Conservation (phyloP, 306 rosid species). For the Fragaria vesca region DNA sequence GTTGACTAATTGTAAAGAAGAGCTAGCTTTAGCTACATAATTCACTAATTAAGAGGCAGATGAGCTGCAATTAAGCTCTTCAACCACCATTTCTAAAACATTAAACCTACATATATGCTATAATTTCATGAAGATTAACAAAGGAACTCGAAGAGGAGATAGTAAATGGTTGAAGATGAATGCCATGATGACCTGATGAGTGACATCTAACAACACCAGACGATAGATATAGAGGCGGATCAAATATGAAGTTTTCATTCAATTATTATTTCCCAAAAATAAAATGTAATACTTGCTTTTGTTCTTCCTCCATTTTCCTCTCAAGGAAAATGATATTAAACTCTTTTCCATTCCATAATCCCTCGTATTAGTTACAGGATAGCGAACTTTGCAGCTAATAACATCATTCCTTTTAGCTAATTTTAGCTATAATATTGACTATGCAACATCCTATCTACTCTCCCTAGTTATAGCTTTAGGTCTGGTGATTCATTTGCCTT, state of each 20-base stretch:
- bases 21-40: background rate
- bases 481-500: background rate
- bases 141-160: background rate
- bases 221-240: background rate
- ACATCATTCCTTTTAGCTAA: slow-evolving; percentile 17
- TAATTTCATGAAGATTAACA: background rate
- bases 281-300: background rate
- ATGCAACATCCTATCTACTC: background rate
- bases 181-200: slow-evolving; percentile 14
- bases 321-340: slow-evolving; percentile 7
- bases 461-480: background rate
- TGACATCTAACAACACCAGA: slow-evolving; percentile 28
- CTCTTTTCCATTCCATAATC: slow-evolving; percentile 10
- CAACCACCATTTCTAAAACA: background rate
- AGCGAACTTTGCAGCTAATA: slow-evolving; percentile 29
- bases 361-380: slow-evolving; percentile 22
- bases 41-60: background rate
- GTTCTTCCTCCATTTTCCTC: background rate
- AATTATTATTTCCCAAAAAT: slow-evolving; percentile 17
- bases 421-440: background rate
- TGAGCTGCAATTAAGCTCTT: background rate
- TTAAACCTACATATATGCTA: background rate
- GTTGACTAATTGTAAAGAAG: background rate
- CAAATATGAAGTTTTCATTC: background rate
- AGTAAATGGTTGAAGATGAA: background rate